Conservation (phyloP, 192 early-diverging fungal species). For the Linderina pennispora region DNA sequence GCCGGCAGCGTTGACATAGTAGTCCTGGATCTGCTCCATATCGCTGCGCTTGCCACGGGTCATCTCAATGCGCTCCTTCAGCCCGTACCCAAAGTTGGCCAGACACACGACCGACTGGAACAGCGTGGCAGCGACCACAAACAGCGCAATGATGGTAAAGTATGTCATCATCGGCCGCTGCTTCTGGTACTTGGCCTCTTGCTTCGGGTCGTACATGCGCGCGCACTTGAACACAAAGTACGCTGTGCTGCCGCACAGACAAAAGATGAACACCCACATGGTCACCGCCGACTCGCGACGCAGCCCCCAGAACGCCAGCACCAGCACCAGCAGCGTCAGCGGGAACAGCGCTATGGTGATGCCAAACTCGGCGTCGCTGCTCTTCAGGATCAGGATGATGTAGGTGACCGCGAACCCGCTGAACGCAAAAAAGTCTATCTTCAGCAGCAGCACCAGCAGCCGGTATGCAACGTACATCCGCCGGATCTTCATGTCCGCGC, state of each 20-base stretch:
- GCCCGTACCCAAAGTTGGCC: slow-evolving; percentile 46
- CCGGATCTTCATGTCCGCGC: slow-evolving; percentile 48
- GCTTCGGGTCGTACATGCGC: slow-evolving; percentile 45
- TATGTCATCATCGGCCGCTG: slow-evolving; percentile 46
- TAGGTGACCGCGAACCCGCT: slow-evolving; percentile 49
- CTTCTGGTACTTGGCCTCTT: slow-evolving; percentile 32
- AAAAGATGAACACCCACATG: slow-evolving; percentile 41
- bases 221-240: slow-evolving; percentile 48
- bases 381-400: slow-evolving; percentile 53
- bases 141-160: slow-evolving; percentile 38
- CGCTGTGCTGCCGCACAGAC: slow-evolving; percentile 33
- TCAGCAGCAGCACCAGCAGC: slow-evolving; percentile 43
- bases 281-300: slow-evolving; percentile 23
- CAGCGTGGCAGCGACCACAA: slow-evolving; percentile 31
- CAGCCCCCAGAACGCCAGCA: slow-evolving; percentile 44
- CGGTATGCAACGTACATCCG: slow-evolving; percentile 50
- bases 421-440: slow-evolving; percentile 48
- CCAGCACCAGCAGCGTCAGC: slow-evolving; percentile 33
- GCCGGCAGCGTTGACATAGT: slow-evolving; percentile 45
- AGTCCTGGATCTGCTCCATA: slow-evolving; percentile 49
- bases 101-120: slow-evolving; percentile 33
- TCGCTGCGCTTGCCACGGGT: slow-evolving; percentile 46
- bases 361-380: slow-evolving; percentile 43
- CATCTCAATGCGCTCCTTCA: slow-evolving; percentile 43
- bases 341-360: slow-evolving; percentile 44